A percentile compares a stretch with the other conserved stretches of the same genome.
These are phyloP conservation scores for Aspergillus cavernicola DNA, from an alignment of 495 filamentous ascomycete genomes.

Conservation along the genomic window DNA sequence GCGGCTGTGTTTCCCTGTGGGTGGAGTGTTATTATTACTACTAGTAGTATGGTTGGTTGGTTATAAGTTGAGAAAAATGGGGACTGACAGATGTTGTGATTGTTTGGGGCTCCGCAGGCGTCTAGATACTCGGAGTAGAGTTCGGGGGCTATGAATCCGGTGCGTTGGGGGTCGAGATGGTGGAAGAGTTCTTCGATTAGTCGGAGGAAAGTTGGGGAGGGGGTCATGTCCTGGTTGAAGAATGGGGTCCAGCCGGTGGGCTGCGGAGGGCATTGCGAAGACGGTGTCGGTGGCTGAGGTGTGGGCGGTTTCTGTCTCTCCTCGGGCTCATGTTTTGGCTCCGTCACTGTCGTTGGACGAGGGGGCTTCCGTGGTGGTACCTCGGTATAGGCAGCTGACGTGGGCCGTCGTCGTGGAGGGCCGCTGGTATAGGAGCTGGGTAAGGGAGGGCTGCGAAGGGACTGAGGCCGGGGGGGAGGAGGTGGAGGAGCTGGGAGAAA, in stretches of 20 bases:
- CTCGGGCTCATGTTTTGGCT: too few species aligned
- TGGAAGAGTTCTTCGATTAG: slow-evolving; percentile 4
- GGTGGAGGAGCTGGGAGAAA: slow-evolving; percentile 6
- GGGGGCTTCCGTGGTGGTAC: slow-evolving; percentile 6
- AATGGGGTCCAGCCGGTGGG: background rate
- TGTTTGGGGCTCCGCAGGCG: slow-evolving; percentile 4
- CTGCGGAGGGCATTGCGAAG: background rate
- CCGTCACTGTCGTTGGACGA: background rate
- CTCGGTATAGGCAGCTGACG: background rate
- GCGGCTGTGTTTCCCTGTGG: slow-evolving; percentile 1
- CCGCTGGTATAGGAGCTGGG: background rate
- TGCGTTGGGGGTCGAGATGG: slow-evolving; percentile 5
- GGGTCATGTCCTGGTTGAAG: slow-evolving; percentile 1
- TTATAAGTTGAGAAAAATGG: background rate
- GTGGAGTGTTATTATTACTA: too few species aligned
- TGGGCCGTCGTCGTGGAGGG: background rate
- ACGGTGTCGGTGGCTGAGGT: background rate
- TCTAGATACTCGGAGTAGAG: slow-evolving; percentile 3
- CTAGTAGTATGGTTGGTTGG: background rate
- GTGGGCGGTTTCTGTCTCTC: too few species aligned
- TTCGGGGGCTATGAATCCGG: slow-evolving; percentile 1
- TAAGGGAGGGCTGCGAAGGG: background rate
- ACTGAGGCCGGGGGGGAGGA: background rate
- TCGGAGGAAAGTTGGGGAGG: background rate
- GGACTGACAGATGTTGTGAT: slow-evolving; percentile 6